Conservation (phyloP, 768 basidiomycete species). For the Amanita subjunquillea region DNA sequence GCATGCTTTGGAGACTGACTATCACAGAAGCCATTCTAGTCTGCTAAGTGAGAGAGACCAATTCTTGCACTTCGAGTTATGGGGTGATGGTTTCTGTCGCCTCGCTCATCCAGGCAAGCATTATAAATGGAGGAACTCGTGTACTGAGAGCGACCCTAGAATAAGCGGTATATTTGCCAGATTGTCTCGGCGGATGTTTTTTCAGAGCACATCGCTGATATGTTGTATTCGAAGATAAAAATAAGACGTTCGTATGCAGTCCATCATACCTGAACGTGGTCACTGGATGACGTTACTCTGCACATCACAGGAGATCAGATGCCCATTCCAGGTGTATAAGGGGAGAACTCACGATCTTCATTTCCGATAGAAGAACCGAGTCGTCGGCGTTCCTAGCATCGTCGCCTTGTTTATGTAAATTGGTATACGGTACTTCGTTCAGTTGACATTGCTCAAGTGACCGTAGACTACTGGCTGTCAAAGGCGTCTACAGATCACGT, state of each 20-base stretch:
- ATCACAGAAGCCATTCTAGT: not conserved
- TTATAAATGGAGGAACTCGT: slow-evolving; percentile 3
- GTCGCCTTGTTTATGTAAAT: no score
- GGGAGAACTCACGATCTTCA: not conserved
- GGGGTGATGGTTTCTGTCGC: not conserved
- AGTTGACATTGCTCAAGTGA: no score
- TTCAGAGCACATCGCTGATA: not conserved
- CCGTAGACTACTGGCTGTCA: no score
- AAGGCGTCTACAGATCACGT: no score
- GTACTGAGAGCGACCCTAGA: slow-evolving; percentile 2
- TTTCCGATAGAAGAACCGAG: not conserved
- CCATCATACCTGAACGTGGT: not conserved
- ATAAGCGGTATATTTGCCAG: not conserved
- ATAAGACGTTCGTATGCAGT: not conserved
- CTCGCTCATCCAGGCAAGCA: not conserved
- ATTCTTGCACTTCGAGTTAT: not conserved
- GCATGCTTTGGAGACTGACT: not conserved
- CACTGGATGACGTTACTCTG: not conserved
- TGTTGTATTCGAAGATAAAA: not conserved
- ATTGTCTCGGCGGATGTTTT: not conserved
- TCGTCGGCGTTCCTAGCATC: no score
- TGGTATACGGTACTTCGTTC: no score
- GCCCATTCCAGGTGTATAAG: not conserved
- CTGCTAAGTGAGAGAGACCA: not conserved
- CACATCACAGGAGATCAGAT: not conserved